A percentile compares a stretch with the other conserved stretches of the same genome.
Conservation (phyloP, 805 yeast species). For the Lipomyces lipofer region DNA sequence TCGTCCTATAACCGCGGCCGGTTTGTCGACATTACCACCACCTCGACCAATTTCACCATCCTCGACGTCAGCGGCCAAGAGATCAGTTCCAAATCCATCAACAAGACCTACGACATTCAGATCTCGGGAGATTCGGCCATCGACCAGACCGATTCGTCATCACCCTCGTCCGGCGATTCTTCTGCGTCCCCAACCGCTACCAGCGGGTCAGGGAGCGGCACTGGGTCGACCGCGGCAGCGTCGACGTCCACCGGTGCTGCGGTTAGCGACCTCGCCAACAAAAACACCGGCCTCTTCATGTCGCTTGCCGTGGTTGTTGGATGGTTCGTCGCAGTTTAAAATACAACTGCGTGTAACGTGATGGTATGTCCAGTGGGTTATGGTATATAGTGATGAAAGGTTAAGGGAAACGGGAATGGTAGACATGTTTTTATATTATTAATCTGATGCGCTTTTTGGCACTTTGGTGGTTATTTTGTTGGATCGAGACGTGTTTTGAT, state of each 20-base stretch:
- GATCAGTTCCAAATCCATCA: conserved; percentile 22
- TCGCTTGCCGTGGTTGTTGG: no score
- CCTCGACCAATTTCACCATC: conserved; percentile 31
- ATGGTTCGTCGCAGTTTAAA: no score
- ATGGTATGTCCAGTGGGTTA: no score
- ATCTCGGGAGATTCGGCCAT: conserved; percentile 21
- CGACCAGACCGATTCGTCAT: conserved; percentile 27
- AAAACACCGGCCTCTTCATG: no score
- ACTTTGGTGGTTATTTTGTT: no score
- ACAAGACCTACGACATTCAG: conserved; percentile 1
- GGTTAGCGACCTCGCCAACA: conserved; percentile 6
- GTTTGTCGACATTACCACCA: conserved; percentile 26
- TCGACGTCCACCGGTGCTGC: conserved; percentile 12
- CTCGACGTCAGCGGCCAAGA: conserved; percentile 32
- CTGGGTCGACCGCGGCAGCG: conserved; percentile 12
- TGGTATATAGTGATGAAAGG: no score
- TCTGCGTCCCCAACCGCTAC: conserved; percentile 13
- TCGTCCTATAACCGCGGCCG: conserved; percentile 35
- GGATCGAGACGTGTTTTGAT: no score
- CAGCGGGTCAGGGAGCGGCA: conserved; percentile 6
- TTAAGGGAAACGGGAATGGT: no score
- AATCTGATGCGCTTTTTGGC: no score
- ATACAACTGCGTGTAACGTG: no score
- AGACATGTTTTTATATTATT: no score
- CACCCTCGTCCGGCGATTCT: conserved; percentile 4